phyloP scores from a whole-genome alignment of 768 basidiomycete genomes.

The Cytidiella melzeri region DNA sequence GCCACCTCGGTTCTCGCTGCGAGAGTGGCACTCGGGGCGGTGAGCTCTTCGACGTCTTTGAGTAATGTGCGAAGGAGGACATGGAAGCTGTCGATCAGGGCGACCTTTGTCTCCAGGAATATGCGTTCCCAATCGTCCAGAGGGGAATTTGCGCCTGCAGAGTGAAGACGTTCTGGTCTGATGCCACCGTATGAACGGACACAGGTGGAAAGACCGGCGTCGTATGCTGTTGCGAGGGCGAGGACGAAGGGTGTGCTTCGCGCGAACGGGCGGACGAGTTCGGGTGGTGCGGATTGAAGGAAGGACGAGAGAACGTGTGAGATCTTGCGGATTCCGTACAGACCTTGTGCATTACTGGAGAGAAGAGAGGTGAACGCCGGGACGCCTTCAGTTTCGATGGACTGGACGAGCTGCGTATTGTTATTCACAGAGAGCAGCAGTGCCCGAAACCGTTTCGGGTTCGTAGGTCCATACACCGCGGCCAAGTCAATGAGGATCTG shows the following conservation, averaged over 20 bases:
- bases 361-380: constrained; percentile 50
- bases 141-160: constrained; percentile 7
- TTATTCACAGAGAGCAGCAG: constrained; percentile 38
- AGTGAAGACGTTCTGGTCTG: constrained; percentile 17
- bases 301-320: constrained; percentile 51
- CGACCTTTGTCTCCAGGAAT: constrained; percentile 70
- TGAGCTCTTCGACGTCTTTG: constrained; percentile 34
- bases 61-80: constrained; percentile 44
- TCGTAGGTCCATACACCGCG: constrained; percentile 44
- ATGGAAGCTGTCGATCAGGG: constrained; percentile 65
- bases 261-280: constrained; percentile 46
- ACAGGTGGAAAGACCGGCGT: constrained; percentile 46
- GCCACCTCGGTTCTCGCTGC: constrained; percentile 44
- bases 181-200: constrained; percentile 60
- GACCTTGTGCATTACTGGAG: constrained; percentile 38
- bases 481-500: constrained; percentile 58
- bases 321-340: constrained; percentile 62
- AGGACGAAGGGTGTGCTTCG: constrained; percentile 46
- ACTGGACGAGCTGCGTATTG: constrained; percentile 18
- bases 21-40: constrained; percentile 35
- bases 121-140: constrained; percentile 65
- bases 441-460: constrained; percentile 37
- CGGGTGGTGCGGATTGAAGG: constrained; percentile 43
- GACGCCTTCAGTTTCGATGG: constrained; percentile 38
- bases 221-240: constrained; percentile 55